Conservation (phyloP, 331 rosid species). For the Malus hybrid region DNA sequence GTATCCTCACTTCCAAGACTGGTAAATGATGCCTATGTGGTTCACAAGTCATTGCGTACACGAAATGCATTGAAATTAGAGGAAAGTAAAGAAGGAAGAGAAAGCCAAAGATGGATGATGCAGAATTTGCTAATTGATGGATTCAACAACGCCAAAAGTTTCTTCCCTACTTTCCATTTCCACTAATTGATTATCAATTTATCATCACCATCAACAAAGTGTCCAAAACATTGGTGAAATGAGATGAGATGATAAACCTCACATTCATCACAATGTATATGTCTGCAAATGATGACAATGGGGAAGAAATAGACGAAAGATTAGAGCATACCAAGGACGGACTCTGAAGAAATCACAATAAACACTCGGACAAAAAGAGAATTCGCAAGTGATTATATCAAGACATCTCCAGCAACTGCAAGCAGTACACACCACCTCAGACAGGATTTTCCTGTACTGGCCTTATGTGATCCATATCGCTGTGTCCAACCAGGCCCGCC, state of each 20-base stretch:
- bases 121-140: conserved; percentile 5
- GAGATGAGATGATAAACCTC: neutral
- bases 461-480: conserved; percentile 57
- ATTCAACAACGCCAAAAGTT: neutral
- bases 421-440: conserved; percentile 18
- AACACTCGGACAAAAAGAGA: neutral
- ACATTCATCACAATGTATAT: neutral
- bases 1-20: no score
- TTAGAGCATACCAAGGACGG: neutral
- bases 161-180: conserved; percentile 10
- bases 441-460: conserved; percentile 51
- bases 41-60: neutral
- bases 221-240: conserved; percentile 2
- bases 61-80: neutral
- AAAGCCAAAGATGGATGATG: neutral
- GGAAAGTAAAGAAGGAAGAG: neutral
- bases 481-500: conserved; percentile 25
- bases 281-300: neutral
- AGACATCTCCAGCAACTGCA: conserved; percentile 1
- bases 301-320: neutral
- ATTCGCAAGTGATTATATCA: neutral
- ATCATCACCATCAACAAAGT: no score
- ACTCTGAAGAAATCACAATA: neutral
- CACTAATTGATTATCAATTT: no score
- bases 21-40: no score